These are phyloP conservation scores for Aspergillus affinis DNA, from an alignment of 495 filamentous ascomycete genomes.

Conservation along the genomic window DNA sequence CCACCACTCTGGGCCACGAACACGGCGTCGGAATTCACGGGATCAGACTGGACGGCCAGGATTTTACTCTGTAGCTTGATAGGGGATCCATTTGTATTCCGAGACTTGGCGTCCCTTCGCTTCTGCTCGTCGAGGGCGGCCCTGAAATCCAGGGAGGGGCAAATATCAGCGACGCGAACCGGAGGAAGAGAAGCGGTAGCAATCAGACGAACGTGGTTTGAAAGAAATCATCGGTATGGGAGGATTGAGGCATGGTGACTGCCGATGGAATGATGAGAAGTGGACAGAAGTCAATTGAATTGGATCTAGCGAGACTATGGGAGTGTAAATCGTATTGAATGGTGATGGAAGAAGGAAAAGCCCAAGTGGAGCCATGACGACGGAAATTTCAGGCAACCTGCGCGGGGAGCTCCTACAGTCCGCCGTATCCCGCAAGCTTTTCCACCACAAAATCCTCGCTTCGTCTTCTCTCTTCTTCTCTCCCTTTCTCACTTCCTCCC, in stretches of 20 bases:
- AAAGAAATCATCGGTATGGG: constrained; percentile 77
- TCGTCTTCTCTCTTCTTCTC: constrained; percentile 11
- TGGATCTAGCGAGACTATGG: not conserved
- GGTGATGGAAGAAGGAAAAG: not conserved
- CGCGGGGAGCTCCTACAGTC: constrained; percentile 36
- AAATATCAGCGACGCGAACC: constrained; percentile 11
- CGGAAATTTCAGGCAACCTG: constrained; percentile 28
- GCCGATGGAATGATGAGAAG: not conserved
- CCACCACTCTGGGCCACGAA: constrained; percentile 84
- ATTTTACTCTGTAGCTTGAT: constrained; percentile 83
- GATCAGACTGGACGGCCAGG: constrained; percentile 71
- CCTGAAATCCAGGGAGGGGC: constrained; percentile 38
- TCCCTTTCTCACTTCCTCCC: constrained; percentile 7
- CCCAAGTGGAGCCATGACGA: constrained; percentile 4
- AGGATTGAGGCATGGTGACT: constrained; percentile 60
- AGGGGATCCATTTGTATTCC: constrained; percentile 80
- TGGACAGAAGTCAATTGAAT: not conserved
- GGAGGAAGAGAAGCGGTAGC: constrained; percentile 1
- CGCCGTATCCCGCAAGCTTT: constrained; percentile 36
- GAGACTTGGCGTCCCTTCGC: constrained; percentile 75
- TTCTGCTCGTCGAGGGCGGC: constrained; percentile 68
- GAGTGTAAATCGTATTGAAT: too few relatives aligned
- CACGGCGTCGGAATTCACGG: constrained; percentile 57
- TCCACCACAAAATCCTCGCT: constrained; percentile 36
- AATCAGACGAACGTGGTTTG: constrained; percentile 70